Base-by-base conservation (phyloP, 2,329 filamentous ascomycete species). In the Cucurbitaria berberidis region DNA sequence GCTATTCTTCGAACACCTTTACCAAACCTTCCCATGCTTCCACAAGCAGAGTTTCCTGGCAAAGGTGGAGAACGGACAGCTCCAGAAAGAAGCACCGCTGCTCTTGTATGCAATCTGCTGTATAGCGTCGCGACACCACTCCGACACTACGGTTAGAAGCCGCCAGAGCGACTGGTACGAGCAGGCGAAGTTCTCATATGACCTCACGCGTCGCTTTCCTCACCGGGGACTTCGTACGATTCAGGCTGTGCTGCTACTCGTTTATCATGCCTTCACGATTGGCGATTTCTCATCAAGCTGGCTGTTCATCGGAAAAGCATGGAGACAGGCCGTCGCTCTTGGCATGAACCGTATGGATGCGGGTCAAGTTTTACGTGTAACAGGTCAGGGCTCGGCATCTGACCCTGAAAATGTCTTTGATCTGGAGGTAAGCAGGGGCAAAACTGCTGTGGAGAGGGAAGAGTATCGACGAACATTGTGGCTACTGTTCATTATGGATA, bases 401-500 rank as follows among this genome's bases (percentile, higher is more conserved):
- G 30, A 30, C 21, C 5, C 38, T 30, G 50, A 51, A 8, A 43
- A 42, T 18, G n/a, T 41, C 1, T 8, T 22, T 19, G 18, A 13
- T 30, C 11, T 45, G 16, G 51, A 55, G 18, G 54, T 38, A 32
- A 15, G 21, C 13, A 47, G 48, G 36, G 32, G 24, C 1, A 51
- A 40, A 16, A 62, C 59, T 2, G 34, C 48, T 13, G 42, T 65
- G 0, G 66, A 70, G 16, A 62, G 45, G 40, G 71, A 74, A 53
- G 70, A 74, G 39, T 59, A 52, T 18, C 55, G 69, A 30, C 55
- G 71, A 46, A 59, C 61, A 3, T 55, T 74, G 11, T 74, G 70
- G 71, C 29, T 67, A n/a, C 51, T 73, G 1, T 70, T 70, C 43
- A 59, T 72, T 5, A 52, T 68, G 55, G 71, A 74, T 46, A 55